phyloP scores from a whole-genome alignment of 306 rosid genomes.

The Pyrus communis region DNA sequence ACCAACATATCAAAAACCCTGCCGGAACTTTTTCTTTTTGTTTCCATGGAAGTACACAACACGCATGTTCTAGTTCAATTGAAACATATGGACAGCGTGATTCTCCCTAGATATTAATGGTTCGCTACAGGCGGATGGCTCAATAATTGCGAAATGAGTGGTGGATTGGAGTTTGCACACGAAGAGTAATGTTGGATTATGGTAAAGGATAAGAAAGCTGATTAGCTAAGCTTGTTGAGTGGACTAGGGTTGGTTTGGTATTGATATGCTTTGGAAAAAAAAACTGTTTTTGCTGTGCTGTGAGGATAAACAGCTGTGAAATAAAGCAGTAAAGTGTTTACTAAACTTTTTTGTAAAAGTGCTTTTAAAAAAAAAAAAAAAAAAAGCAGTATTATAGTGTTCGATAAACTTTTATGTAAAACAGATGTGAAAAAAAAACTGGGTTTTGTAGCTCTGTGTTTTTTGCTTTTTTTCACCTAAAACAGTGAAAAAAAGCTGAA shows the following conservation, averaged over 20 bases:
- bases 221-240: constrained; percentile 14
- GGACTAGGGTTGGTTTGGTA: neutral
- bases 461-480: no score
- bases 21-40: constrained; percentile 22
- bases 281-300: no score
- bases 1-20: constrained; percentile 30
- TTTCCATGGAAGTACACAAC: neutral
- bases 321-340: no score
- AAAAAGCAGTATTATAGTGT: no score
- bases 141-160: constrained; percentile 41
- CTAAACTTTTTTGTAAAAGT: no score
- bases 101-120: constrained; percentile 23
- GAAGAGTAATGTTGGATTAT: constrained; percentile 15
- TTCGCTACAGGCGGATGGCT: constrained; percentile 2
- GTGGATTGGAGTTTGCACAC: constrained; percentile 21
- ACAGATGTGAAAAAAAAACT: no score
- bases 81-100: constrained; percentile 27
- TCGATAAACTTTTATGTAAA: no score
- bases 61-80: constrained; percentile 4
- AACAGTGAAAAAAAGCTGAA: no score
- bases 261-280: no score
- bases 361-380: no score
- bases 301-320: no score
- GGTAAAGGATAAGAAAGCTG: neutral
- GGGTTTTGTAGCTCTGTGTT: no score